A percentile compares a stretch with the other conserved stretches of the same genome.
These are phyloP conservation scores for Fusarium pseudonygamai DNA, from an alignment of 2,329 filamentous ascomycete genomes.

Conservation along the genomic window DNA sequence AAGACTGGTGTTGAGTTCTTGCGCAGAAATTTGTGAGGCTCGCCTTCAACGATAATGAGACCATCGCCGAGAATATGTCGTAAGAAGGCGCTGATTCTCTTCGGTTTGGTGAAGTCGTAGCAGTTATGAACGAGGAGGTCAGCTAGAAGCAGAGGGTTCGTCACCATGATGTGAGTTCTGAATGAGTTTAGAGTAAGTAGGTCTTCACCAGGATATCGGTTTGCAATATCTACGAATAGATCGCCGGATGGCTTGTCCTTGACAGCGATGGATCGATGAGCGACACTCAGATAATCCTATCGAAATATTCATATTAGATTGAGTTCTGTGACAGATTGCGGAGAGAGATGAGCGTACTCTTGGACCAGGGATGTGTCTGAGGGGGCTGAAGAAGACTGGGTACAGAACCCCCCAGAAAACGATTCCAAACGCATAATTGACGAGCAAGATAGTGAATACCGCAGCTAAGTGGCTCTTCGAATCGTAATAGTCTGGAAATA, in stretches of 20 bases:
- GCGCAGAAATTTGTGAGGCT: slow-evolving; percentile 75
- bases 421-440: slow-evolving; percentile 35
- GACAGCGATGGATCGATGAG: slow-evolving; percentile 28
- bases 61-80: slow-evolving; percentile 65
- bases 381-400: slow-evolving; percentile 35
- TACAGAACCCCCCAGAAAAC: slow-evolving; percentile 34
- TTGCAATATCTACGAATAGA: slow-evolving; percentile 38
- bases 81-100: slow-evolving; percentile 57
- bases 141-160: slow-evolving; percentile 38
- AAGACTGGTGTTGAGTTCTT: slow-evolving; percentile 75
- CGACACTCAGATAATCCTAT: slow-evolving; percentile 32
- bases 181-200: slow-evolving; percentile 33
- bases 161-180: slow-evolving; percentile 32
- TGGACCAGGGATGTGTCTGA: slow-evolving; percentile 35
- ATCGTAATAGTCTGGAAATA: slow-evolving; percentile 35
- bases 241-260: slow-evolving; percentile 39
- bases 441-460: slow-evolving; percentile 11
- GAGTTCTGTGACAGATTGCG: not conserved
- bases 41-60: slow-evolving; percentile 72
- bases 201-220: slow-evolving; percentile 39
- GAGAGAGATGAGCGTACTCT: slow-evolving; percentile 5
- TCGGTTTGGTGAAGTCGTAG: slow-evolving; percentile 65
- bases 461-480: slow-evolving; percentile 21
- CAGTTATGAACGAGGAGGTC: slow-evolving; percentile 48
- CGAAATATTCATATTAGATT: not conserved